Percentiles rank a stretch among this genome's conserved stretches.
These are phyloP conservation scores for Lentinula lateritia DNA, from an alignment of 768 basidiomycete genomes.

Conservation along the genomic window DNA sequence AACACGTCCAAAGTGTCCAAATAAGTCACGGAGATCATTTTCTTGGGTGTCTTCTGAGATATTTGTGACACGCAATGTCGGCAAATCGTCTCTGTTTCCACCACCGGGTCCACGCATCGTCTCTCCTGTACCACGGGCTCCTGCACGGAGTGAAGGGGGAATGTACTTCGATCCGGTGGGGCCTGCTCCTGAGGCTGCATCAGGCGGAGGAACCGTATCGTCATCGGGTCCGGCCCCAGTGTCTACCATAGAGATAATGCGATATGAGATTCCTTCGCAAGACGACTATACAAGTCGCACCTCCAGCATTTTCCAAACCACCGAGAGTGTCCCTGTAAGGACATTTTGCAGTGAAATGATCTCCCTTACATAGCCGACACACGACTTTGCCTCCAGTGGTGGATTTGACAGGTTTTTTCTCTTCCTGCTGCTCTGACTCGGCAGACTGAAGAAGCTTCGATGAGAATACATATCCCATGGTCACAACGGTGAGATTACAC, in stretches of 20 bases:
- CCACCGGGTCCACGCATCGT: constrained; percentile 57
- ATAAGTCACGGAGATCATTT: constrained; percentile 88
- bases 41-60: constrained; percentile 95
- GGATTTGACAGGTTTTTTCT: constrained; percentile 61
- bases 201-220: constrained; percentile 23
- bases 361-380: constrained; percentile 94
- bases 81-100: constrained; percentile 79
- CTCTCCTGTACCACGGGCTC: constrained; percentile 66
- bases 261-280: background rate
- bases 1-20: constrained; percentile 79
- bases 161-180: constrained; percentile 79
- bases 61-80: constrained; percentile 95
- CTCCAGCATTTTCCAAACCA: constrained; percentile 60
- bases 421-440: constrained; percentile 64
- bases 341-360: constrained; percentile 97
- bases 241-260: constrained; percentile 15
- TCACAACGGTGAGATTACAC: constrained; percentile 1
- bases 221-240: constrained; percentile 32
- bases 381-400: constrained; percentile 83
- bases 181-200: constrained; percentile 29
- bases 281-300: constrained; percentile 11
- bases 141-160: constrained; percentile 84
- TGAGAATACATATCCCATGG: background rate
- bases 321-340: constrained; percentile 94
- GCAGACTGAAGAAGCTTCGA: constrained; percentile 31